Evolutionary conservation across 176 grass and related monocot genomes (phyloP).

Genomic region (Saccharum officinarum): DNA sequence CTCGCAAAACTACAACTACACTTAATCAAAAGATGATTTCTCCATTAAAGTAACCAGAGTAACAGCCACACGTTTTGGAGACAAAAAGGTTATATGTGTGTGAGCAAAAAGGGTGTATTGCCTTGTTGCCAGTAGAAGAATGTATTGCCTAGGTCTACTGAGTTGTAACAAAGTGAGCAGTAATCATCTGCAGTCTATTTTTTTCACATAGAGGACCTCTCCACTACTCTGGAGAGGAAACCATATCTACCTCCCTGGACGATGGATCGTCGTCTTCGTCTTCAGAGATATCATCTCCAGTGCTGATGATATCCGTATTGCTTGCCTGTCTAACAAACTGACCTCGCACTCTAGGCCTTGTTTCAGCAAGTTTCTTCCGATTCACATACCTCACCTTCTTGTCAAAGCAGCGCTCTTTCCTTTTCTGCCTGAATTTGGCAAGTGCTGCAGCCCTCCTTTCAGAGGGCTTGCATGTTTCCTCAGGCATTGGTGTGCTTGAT

Average conservation of each 20-base stretch:
- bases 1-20: conserved; percentile 28
- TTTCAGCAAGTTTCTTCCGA: conserved; percentile 82
- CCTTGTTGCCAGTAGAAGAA: conserved; percentile 6
- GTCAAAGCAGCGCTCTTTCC: conserved; percentile 90
- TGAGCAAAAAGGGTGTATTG: conserved; percentile 14
- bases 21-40: conserved; percentile 24
- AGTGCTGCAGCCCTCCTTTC: conserved; percentile 77
- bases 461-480: conserved; percentile 49
- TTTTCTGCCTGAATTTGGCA: conserved; percentile 93
- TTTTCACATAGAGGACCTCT: conserved; percentile 19
- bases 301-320: conserved; percentile 61
- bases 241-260: conserved; percentile 59
- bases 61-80: conserved; percentile 11
- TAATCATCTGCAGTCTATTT: conserved; percentile 39
- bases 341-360: conserved; percentile 77
- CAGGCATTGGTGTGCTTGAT: conserved; percentile 48
- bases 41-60: conserved; percentile 28
- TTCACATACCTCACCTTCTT: conserved; percentile 97
- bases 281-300: conserved; percentile 75
- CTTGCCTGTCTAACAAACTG: conserved; percentile 84
- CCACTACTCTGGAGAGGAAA: conserved; percentile 68
- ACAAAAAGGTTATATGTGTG: conserved; percentile 8
- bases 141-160: conserved; percentile 21
- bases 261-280: conserved; percentile 70
- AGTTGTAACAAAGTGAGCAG: conserved; percentile 36